Conservation (phyloP, 164 flowering plant species). For the Malania oleifera region DNA sequence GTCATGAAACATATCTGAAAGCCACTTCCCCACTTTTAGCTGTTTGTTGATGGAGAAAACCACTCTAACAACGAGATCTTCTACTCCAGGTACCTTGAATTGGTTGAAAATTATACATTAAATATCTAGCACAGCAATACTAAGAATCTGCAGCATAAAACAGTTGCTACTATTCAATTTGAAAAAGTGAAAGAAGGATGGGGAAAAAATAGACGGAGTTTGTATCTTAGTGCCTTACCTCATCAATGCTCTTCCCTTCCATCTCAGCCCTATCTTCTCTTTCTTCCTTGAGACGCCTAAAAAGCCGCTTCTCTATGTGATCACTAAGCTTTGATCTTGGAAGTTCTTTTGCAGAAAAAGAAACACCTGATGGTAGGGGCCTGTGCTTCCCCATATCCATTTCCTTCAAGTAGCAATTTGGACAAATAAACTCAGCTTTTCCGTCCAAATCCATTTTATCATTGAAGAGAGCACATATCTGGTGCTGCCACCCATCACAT, state of each 20-base stretch:
- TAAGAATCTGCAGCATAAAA: not conserved
- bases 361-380: constrained; percentile 16
- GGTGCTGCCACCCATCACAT: constrained; percentile 60
- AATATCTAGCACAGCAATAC: not conserved
- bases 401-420: constrained; percentile 39
- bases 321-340: constrained; percentile 51
- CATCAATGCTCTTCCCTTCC: constrained; percentile 23
- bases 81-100: constrained; percentile 44
- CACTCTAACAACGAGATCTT: constrained; percentile 46
- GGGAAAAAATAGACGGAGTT: too few relatives aligned
- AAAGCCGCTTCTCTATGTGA: constrained; percentile 50
- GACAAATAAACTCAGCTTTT: constrained; percentile 44
- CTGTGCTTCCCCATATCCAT: constrained; percentile 20
- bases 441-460: constrained; percentile 28
- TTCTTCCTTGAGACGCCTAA: constrained; percentile 33
- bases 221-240: constrained; percentile 39
- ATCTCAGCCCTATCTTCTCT: constrained; percentile 35
- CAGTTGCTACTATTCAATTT: too few relatives aligned
- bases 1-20: constrained; percentile 29
- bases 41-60: constrained; percentile 41
- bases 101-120: not conserved
- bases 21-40: constrained; percentile 39
- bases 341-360: constrained; percentile 46
- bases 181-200: too few relatives aligned
- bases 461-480: constrained; percentile 57